A percentile compares a stretch with the other conserved stretches of the same genome.
Conservation (phyloP, 1,284 basidiomycete species). For the Naganishia cerealis region DNA sequence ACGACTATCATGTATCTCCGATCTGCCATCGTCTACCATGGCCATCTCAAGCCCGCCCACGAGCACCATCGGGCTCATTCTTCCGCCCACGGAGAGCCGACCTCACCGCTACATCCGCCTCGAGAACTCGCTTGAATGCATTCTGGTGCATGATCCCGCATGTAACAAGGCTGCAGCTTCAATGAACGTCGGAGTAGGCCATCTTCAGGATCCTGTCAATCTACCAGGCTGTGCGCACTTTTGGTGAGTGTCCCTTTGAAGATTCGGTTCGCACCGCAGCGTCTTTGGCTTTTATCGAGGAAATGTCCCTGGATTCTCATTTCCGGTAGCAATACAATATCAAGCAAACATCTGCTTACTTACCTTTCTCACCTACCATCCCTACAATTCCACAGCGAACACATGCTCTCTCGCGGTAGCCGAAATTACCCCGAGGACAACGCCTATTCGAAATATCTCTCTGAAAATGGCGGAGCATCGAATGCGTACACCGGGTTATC, state of each 20-base stretch:
- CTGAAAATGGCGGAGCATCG: constrained; percentile 84
- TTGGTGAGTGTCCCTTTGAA: constrained; percentile 36
- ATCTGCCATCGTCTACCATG: background rate
- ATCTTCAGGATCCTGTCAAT: constrained; percentile 86
- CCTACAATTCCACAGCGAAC: constrained; percentile 60
- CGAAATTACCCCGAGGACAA: constrained; percentile 79
- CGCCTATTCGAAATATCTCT: constrained; percentile 86
- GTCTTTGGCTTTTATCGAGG: background rate
- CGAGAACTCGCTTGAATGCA: constrained; percentile 83
- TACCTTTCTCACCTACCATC: no score
- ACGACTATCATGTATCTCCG: background rate
- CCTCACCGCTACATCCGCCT: constrained; percentile 77
- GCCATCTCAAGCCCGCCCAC: background rate
- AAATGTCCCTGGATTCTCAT: no score
- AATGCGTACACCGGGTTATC: constrained; percentile 93
- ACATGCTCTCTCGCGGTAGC: constrained; percentile 80
- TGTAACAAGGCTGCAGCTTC: constrained; percentile 94
- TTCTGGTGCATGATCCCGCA: constrained; percentile 79
- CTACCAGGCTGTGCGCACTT: constrained; percentile 53
- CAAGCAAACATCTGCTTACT: no score
- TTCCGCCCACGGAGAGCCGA: constrained; percentile 69
- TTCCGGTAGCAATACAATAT: no score
- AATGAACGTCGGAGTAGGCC: constrained; percentile 94
- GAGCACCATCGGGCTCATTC: constrained; percentile 59
- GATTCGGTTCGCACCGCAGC: background rate